A percentile compares a stretch with the other conserved stretches of the same genome.
phyloP scores from a whole-genome alignment of 352 stramenopile genomes.

The Phytophthora ohioensis region DNA sequence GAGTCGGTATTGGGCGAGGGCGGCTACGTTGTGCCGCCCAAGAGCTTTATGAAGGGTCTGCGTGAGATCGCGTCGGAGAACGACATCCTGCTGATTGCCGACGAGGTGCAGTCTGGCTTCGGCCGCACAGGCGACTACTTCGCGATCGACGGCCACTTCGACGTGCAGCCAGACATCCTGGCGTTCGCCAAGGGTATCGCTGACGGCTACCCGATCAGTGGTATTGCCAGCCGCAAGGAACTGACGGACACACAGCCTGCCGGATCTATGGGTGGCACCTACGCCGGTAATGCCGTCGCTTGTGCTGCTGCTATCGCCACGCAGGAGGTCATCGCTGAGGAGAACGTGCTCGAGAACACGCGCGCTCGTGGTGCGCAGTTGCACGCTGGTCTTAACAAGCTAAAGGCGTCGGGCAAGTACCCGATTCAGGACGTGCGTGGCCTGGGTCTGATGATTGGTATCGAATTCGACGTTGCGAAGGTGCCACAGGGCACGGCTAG shows the following conservation, averaged over 20 bases:
- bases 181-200: conserved; percentile 95
- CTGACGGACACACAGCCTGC: conserved; percentile 85
- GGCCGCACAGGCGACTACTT: conserved; percentile 90
- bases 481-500: conserved; percentile 67
- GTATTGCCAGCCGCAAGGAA: conserved; percentile 88
- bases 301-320: conserved; percentile 92
- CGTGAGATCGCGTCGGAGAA: conserved; percentile 92
- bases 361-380: conserved; percentile 78
- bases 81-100: conserved; percentile 93
- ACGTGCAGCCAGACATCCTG: conserved; percentile 92
- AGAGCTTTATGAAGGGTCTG: conserved; percentile 93
- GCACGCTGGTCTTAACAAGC: conserved; percentile 67
- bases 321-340: conserved; percentile 89
- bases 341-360: conserved; percentile 91
- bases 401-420: conserved; percentile 82
- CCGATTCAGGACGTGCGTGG: conserved; percentile 90
- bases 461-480: conserved; percentile 89
- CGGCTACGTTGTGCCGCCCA: conserved; percentile 92
- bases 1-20: conserved; percentile 93
- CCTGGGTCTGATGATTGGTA: conserved; percentile 93
- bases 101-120: conserved; percentile 94
- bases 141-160: conserved; percentile 85
- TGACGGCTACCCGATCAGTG: conserved; percentile 92
- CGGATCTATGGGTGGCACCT: conserved; percentile 94
- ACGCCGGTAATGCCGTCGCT: conserved; percentile 92